Percentiles rank a stretch among this genome's conserved stretches.
phyloP scores from a whole-genome alignment of 1,284 basidiomycete genomes.

The Tilletia indica region DNA sequence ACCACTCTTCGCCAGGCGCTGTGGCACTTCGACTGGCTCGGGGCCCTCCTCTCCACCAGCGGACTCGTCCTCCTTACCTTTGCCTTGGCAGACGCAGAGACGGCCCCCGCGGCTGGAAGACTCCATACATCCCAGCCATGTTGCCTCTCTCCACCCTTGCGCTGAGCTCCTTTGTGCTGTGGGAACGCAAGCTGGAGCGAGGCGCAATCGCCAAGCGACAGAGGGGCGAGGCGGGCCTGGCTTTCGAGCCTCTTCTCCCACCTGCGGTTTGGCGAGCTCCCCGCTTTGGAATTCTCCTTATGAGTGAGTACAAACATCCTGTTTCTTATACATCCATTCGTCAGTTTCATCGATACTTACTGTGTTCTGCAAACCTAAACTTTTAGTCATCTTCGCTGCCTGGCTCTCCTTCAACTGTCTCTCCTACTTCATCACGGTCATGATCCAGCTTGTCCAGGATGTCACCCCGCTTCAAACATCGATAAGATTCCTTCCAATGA shows the following conservation, averaged over 20 bases:
- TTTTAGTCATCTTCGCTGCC: slow-evolving; percentile 66
- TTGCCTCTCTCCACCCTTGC: slow-evolving; percentile 68
- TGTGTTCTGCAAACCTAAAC: background rate
- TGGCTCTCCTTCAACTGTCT: slow-evolving; percentile 66
- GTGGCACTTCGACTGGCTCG: slow-evolving; percentile 71
- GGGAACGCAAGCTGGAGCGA: slow-evolving; percentile 67
- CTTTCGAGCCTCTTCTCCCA: slow-evolving; percentile 35
- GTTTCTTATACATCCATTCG: background rate
- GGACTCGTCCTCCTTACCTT: slow-evolving; percentile 78
- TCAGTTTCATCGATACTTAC: no score
- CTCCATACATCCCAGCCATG: slow-evolving; percentile 62
- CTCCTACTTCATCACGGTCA: slow-evolving; percentile 28
- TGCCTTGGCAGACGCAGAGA: slow-evolving; percentile 71
- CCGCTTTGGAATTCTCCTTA: slow-evolving; percentile 62
- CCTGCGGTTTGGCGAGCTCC: slow-evolving; percentile 43
- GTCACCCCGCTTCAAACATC: slow-evolving; percentile 68
- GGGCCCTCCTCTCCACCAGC: slow-evolving; percentile 70
- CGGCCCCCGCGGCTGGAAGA: slow-evolving; percentile 71
- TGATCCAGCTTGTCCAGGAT: slow-evolving; percentile 47
- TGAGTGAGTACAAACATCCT: slow-evolving; percentile 36
- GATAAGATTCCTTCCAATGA: slow-evolving; percentile 74
- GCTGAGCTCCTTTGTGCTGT: slow-evolving; percentile 66
- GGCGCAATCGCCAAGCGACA: slow-evolving; percentile 58
- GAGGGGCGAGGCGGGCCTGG: slow-evolving; percentile 18
- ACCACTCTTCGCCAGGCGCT: slow-evolving; percentile 25